Evolutionary conservation across 169 alveolate species (phyloP).

Genomic region (Ichthyophthirius multifiliis): DNA sequence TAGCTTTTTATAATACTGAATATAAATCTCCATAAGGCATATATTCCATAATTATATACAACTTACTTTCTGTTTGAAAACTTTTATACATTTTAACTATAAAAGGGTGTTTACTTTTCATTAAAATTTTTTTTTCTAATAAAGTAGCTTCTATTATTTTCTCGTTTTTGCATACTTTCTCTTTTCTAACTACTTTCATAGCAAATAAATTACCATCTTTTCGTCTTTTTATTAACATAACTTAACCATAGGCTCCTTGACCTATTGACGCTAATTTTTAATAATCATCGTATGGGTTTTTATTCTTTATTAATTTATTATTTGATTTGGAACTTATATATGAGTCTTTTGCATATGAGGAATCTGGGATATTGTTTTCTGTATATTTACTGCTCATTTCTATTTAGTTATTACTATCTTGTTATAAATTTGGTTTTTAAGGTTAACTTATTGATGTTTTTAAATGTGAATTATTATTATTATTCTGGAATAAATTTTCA

Average conservation of each 20-base stretch:
- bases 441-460: too few relatives aligned
- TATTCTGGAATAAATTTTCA: too few relatives aligned
- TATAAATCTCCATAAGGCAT: slow-evolving; percentile 6
- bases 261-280: not conserved
- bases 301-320: too few relatives aligned
- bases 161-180: not conserved
- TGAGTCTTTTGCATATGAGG: too few relatives aligned
- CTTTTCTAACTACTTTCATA: not conserved
- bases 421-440: too few relatives aligned
- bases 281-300: not conserved
- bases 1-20: not conserved
- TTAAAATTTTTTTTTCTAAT: not conserved
- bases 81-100: not conserved
- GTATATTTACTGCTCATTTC: too few relatives aligned
- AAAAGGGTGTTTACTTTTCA: not conserved
- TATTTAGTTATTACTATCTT: too few relatives aligned
- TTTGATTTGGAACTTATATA: too few relatives aligned
- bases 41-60: slow-evolving; percentile 2
- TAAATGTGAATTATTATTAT: too few relatives aligned
- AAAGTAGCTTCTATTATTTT: not conserved
- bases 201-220: not conserved
- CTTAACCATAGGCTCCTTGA: not conserved
- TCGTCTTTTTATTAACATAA: not conserved
- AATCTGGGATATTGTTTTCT: too few relatives aligned
- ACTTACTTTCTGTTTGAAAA: not conserved